Base-by-base conservation (phyloP, 1,139 yeast genomes). In the Hansenula sp. region DNA sequence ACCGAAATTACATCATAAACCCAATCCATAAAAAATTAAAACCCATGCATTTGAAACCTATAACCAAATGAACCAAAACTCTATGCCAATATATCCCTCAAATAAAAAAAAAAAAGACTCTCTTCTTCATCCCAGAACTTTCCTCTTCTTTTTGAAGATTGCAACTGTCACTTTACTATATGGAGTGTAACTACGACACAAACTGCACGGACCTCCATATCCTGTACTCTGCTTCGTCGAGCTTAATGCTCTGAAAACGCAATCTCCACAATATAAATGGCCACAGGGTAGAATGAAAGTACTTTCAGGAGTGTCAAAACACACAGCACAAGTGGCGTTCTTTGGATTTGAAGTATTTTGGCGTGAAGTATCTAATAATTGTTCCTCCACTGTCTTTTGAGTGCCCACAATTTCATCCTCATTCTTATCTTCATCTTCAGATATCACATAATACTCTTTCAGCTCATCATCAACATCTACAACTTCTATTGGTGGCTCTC, bases 251-350 rank as follows among this genome's bases (percentile, higher is more conserved):
- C 66, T 64, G 51, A 69, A 75, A 11, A 73, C 60, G 52, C 82
- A 77, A 28, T 68, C 69, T 8, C 67, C 60, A 51, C 82, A 77
- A 48, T 68, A 75, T 8, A 73, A 58, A 55, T 77, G 82, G 0
- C 81, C 82, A 57, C 82, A 77, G 0, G 73, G 71, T 4, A 77
- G 64, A 21, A 70, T 69, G 19, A 69, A 64, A 2, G 79, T 68
- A 10, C 59, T 52, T 16, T 62, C 67, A 2, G 78, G 76, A 10
- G 69, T 65, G 12, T 75, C 81, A 51, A 75, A 69, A 43, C 82
- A 77, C 18, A 77, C 71, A 0, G 78, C 76, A 52, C 80, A 77
- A 17, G 55, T 59, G 8, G 66, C 69, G 11, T 63, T 65, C 26
- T 56, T 58, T 14, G 68, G 47, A 12, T 59, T 52, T 24, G 60